Conservation (phyloP, 495 filamentous ascomycete species). For the Aspergillus baeticus region DNA sequence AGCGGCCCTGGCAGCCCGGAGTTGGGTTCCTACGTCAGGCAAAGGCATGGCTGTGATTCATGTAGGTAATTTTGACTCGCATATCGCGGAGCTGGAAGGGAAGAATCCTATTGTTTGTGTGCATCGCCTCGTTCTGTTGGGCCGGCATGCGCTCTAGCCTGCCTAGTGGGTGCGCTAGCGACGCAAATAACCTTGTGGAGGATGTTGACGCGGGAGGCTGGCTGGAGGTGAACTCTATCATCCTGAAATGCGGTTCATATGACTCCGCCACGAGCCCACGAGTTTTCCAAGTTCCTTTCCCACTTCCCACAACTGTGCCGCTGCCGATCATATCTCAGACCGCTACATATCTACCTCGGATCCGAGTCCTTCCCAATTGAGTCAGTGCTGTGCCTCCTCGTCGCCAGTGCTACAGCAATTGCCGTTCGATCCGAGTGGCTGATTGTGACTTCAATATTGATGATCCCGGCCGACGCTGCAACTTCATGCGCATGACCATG, state of each 20-base stretch:
- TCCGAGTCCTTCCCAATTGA: neutral
- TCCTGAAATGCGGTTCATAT: neutral
- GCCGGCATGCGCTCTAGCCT: conserved; percentile 3
- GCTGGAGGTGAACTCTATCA: neutral
- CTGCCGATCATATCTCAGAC: conserved; percentile 2
- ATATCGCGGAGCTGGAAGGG: conserved; percentile 6
- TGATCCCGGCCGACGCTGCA: conserved; percentile 15
- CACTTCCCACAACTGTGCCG: neutral
- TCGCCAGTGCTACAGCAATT: conserved; percentile 20
- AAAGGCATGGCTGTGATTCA: neutral
- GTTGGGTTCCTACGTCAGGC: conserved; percentile 3
- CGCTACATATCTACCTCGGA: neutral
- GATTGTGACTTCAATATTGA: conserved; percentile 19
- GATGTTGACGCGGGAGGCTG: neutral
- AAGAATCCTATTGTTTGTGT: conserved; percentile 2
- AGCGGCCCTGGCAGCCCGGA: neutral
- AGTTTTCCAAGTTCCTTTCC: neutral
- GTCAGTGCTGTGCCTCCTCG: neutral
- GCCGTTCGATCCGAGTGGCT: conserved; percentile 19
- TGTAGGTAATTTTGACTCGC: conserved; percentile 9
- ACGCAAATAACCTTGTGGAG: neutral
- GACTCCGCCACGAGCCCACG: neutral
- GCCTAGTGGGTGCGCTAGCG: neutral
- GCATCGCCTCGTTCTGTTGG: conserved; percentile 10
- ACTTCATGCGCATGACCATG: conserved; percentile 17